A percentile compares a stretch with the other conserved stretches of the same genome.
These are phyloP conservation scores for Ganoderma lucidum DNA, from an alignment of 1,284 basidiomycete genomes.

Conservation along the genomic window DNA sequence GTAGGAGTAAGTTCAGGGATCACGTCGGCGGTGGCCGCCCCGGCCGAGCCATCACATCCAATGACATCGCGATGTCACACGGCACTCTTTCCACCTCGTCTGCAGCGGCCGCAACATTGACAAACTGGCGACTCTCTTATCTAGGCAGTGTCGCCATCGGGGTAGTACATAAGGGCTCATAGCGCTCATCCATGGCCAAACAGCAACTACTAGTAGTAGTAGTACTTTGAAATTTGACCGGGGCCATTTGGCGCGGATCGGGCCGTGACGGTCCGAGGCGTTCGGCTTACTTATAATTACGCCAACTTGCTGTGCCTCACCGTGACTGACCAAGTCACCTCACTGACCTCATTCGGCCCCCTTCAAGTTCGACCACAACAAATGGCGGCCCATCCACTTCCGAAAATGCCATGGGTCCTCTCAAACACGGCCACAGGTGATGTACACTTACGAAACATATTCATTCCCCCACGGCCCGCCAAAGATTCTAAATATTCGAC, in stretches of 20 bases:
- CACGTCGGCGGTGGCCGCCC: background rate
- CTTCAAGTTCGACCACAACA: background rate
- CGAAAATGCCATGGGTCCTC: background rate
- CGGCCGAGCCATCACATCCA: background rate
- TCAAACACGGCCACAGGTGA: background rate
- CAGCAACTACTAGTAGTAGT: too few species aligned
- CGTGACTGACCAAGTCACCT: too few species aligned
- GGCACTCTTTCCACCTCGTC: background rate
- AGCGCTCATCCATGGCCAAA: too few species aligned
- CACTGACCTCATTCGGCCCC: too few species aligned
- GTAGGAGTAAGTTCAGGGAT: background rate
- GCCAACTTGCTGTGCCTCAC: too few species aligned
- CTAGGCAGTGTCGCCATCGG: too few species aligned
- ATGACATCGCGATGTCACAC: too few species aligned
- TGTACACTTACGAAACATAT: background rate
- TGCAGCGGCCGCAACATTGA: background rate
- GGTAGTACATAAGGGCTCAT: too few species aligned
- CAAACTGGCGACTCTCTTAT: too few species aligned
- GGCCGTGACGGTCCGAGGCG: background rate
- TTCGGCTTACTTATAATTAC: too few species aligned
- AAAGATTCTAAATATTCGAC: background rate
- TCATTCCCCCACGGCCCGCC: background rate
- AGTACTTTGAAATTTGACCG: too few species aligned
- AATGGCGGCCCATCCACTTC: background rate
- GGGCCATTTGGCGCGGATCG: background rate